These are phyloP conservation scores for Solanum piurae DNA, from an alignment of 257 asterid genomes.

Conservation along the genomic window DNA sequence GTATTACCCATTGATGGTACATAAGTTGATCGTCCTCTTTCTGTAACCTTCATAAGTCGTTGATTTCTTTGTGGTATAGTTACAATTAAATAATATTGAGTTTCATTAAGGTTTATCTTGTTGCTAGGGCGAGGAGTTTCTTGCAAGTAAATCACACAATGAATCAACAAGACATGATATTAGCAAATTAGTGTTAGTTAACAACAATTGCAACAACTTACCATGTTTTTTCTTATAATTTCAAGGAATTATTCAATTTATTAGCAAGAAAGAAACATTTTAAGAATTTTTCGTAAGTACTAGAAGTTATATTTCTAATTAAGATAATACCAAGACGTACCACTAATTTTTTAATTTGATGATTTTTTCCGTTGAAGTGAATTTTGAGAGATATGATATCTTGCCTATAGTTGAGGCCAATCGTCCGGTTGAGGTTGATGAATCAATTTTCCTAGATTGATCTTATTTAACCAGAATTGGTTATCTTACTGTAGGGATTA, in stretches of 20 bases:
- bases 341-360: background rate
- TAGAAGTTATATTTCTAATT: background rate
- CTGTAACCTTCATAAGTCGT: background rate
- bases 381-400: background rate
- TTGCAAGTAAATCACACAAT: slow-evolving; percentile 23
- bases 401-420: background rate
- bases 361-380: background rate
- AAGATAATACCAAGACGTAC: background rate
- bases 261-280: background rate
- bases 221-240: background rate
- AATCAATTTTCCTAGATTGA: background rate
- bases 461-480: background rate
- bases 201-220: background rate
- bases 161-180: background rate
- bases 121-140: background rate
- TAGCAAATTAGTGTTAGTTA: background rate
- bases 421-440: background rate
- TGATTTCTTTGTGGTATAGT: background rate
- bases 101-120: background rate
- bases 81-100: slow-evolving; percentile 5
- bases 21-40: background rate
- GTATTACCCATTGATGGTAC: background rate
- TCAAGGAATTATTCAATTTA: background rate
- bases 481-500: background rate
- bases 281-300: background rate